Evolutionary conservation across 2,329 filamentous ascomycete genomes (phyloP).

Genomic region (Penicillium hordei): DNA sequence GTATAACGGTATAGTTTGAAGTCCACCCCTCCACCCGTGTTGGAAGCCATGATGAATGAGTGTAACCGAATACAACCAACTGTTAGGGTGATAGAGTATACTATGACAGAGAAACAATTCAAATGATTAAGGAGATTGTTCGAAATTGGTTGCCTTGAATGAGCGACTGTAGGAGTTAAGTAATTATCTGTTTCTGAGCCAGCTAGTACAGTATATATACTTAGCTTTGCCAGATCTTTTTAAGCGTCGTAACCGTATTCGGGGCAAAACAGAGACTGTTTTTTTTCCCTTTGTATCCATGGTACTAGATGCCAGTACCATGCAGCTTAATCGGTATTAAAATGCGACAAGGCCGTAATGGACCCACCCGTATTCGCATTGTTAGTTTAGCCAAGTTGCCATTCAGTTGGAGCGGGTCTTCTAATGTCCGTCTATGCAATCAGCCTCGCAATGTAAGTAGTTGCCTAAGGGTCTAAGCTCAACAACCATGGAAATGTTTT

Average conservation of each 20-base stretch:
- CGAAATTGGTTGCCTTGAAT: not conserved
- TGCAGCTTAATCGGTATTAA: not conserved
- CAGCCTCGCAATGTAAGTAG: too few species aligned
- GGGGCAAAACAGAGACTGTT: not conserved
- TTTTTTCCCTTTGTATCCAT: not conserved
- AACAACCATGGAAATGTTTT: too few species aligned
- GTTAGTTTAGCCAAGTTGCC: too few species aligned
- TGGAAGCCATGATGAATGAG: not conserved
- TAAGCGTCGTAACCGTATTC: not conserved
- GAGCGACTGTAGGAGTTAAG: not conserved
- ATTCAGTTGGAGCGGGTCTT: not conserved
- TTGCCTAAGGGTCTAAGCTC: too few species aligned
- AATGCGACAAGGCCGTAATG: not conserved
- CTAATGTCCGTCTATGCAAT: too few species aligned
- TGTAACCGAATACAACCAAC: not conserved
- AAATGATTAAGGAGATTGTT: not conserved
- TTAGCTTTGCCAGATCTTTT: not conserved
- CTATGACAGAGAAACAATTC: not conserved
- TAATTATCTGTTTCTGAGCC: not conserved
- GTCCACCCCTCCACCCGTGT: not conserved
- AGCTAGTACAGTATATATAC: not conserved
- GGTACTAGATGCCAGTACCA: not conserved
- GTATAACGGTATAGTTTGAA: slow-evolving; percentile 23
- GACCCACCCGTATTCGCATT: not conserved
- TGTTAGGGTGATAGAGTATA: not conserved